Evolutionary conservation across 116 monocot genomes (phyloP).

Genomic region (Zostera marina): DNA sequence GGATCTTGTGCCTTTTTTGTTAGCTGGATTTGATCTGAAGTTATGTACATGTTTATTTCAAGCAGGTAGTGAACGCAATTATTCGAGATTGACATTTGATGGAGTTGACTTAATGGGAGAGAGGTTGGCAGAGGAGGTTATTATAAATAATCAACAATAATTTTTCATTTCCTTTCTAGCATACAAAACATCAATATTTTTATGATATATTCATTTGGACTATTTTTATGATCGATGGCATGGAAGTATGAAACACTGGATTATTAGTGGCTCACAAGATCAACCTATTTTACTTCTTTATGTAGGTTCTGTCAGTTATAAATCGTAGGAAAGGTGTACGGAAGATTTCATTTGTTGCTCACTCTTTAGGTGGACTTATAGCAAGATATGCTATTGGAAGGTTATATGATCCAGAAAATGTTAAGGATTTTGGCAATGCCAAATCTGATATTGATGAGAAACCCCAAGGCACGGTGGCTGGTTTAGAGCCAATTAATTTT

Average conservation of each 20-base stretch:
- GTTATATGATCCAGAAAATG: constrained; percentile 7
- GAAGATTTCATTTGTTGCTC: constrained; percentile 40
- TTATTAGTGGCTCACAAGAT: neutral
- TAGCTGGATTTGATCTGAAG: neutral
- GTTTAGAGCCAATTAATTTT: constrained; percentile 51
- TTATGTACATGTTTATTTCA: constrained; percentile 2
- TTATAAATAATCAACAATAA: neutral
- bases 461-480: constrained; percentile 21
- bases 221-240: too few species aligned
- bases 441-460: neutral
- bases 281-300: neutral
- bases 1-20: neutral
- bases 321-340: constrained; percentile 8
- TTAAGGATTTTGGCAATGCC: neutral
- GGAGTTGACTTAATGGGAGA: constrained; percentile 97
- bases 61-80: constrained; percentile 88
- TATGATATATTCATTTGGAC: too few species aligned
- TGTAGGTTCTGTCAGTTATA: constrained; percentile 23
- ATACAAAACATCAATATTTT: neutral
- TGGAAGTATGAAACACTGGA: too few species aligned
- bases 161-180: neutral
- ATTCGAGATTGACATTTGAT: constrained; percentile 70
- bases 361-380: constrained; percentile 37
- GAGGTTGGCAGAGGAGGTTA: constrained; percentile 84
- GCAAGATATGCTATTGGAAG: constrained; percentile 44